phyloP scores from a whole-genome alignment of 202 grass and related monocot genomes.

The Hordeum pubiflorum region DNA sequence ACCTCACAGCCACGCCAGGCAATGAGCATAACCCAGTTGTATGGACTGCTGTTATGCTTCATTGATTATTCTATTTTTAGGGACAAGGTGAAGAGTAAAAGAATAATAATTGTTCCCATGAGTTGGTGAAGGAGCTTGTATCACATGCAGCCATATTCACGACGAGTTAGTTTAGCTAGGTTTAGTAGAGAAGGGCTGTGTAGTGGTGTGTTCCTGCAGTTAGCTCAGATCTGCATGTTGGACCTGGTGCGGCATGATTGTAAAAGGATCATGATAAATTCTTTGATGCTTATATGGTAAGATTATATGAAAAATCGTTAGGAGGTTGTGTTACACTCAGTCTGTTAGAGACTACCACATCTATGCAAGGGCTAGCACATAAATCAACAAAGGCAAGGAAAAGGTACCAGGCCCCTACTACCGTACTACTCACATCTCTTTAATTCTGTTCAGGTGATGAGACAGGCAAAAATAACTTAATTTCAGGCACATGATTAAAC shows the following conservation, averaged over 20 bases:
- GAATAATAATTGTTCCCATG: background rate
- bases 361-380: background rate
- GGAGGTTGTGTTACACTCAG: background rate
- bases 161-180: too few species aligned
- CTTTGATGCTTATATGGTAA: background rate
- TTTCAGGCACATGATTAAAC: background rate
- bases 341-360: background rate
- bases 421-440: background rate
- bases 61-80: background rate
- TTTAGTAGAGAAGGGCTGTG: background rate
- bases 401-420: background rate
- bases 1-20: too few species aligned
- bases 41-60: background rate
- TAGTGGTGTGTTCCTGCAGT: background rate
- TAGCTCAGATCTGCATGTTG: background rate
- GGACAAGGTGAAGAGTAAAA: background rate
- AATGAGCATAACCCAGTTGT: background rate
- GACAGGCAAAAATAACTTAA: background rate
- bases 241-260: background rate
- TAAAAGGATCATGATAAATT: background rate
- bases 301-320: slow-evolving; percentile 1
- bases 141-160: slow-evolving; percentile 11
- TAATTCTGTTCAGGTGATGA: background rate
- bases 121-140: background rate
- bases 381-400: background rate